Evolutionary conservation across 495 filamentous ascomycete species (phyloP).

Genomic region (Penicillium maclennaniae): DNA sequence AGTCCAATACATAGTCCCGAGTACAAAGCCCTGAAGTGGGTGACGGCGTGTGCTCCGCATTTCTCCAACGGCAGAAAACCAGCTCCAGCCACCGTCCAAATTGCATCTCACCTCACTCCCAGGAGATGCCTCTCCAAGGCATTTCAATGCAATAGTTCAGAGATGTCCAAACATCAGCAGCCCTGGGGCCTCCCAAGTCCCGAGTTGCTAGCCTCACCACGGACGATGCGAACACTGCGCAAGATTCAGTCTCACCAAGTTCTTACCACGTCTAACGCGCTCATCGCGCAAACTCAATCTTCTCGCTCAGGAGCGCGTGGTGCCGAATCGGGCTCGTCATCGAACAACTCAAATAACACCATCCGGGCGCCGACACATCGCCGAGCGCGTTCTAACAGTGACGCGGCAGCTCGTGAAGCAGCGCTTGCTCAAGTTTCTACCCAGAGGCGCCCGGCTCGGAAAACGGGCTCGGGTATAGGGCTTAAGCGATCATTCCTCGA

Average conservation of each 20-base stretch:
- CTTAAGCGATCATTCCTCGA: slow-evolving; percentile 61
- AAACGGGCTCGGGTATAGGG: slow-evolving; percentile 52
- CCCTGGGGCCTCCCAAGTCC: slow-evolving; percentile 32
- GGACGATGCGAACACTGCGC: slow-evolving; percentile 46
- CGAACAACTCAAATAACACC: slow-evolving; percentile 18
- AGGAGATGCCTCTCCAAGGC: slow-evolving; percentile 1
- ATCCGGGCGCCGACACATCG: slow-evolving; percentile 37
- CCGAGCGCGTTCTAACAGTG: slow-evolving; percentile 70
- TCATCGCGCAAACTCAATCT: slow-evolving; percentile 38
- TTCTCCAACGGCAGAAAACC: slow-evolving; percentile 24
- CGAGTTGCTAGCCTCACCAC: slow-evolving; percentile 41
- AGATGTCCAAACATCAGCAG: slow-evolving; percentile 22
- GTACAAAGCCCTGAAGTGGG: not conserved
- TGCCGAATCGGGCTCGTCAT: slow-evolving; percentile 15
- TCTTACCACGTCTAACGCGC: slow-evolving; percentile 33
- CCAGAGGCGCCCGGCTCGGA: slow-evolving; percentile 49
- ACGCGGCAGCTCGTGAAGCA: slow-evolving; percentile 49
- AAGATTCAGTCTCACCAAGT: slow-evolving; percentile 53
- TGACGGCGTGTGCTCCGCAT: slow-evolving; percentile 16
- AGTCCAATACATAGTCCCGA: not conserved
- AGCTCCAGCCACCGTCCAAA: slow-evolving; percentile 23
- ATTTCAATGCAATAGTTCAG: slow-evolving; percentile 8
- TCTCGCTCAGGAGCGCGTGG: slow-evolving; percentile 25
- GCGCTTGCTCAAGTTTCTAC: slow-evolving; percentile 28
- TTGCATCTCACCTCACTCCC: slow-evolving; percentile 1